Conservation (phyloP, 257 asterid genomes). For the Buddleja alternifolia region DNA sequence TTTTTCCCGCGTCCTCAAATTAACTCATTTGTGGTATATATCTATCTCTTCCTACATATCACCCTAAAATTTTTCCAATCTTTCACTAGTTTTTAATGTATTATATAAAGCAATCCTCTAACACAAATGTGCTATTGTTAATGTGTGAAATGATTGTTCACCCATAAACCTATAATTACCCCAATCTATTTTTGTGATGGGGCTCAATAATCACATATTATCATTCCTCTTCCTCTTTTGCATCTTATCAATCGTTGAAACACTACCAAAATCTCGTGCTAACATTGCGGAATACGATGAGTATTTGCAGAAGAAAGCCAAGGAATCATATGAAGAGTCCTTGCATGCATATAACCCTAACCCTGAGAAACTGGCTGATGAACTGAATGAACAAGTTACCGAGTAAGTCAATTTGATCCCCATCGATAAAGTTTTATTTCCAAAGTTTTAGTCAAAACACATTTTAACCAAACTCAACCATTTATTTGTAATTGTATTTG, state of each 20-base stretch:
- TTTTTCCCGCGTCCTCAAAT: slow-evolving; percentile 29
- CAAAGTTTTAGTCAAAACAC: not conserved
- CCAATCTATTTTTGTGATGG: not conserved
- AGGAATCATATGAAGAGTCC: slow-evolving; percentile 51
- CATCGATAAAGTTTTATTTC: not conserved
- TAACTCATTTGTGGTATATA: not conserved
- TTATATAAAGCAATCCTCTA: not conserved
- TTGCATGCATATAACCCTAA: slow-evolving; percentile 53
- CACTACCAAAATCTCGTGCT: slow-evolving; percentile 40
- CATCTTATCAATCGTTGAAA: slow-evolving; percentile 24
- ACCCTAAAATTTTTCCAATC: slow-evolving; percentile 8
- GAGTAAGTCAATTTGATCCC: slow-evolving; percentile 44
- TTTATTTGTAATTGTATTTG: not conserved
- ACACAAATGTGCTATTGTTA: not conserved
- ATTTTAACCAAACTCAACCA: not conserved
- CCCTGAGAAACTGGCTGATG: slow-evolving; percentile 55
- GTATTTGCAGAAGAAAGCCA: slow-evolving; percentile 45
- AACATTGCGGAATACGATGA: slow-evolving; percentile 54
- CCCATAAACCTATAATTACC: no score
- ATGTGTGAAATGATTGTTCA: no score
- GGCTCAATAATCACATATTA: slow-evolving; percentile 11
- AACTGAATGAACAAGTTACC: slow-evolving; percentile 57
- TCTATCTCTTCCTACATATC: not conserved
- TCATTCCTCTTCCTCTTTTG: slow-evolving; percentile 27
- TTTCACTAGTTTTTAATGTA: not conserved